Conservation (phyloP, 1,139 yeast genomes). For the Geotrichum macrosporum region DNA sequence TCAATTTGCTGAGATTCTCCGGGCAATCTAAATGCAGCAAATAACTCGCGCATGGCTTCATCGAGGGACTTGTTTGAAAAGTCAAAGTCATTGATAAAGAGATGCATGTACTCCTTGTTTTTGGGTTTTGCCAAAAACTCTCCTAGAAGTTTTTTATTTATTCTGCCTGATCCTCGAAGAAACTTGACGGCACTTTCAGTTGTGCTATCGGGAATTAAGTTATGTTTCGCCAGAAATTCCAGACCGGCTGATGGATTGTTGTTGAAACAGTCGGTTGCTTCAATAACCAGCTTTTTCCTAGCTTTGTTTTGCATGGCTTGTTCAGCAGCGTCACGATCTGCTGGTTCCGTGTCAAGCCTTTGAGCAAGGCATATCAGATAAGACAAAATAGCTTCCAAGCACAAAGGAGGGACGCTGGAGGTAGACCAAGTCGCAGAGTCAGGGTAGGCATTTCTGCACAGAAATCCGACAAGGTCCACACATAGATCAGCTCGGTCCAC, state of each 20-base stretch:
- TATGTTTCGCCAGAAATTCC: constrained; percentile 53
- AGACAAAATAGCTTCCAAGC: constrained; percentile 79
- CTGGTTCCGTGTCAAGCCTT: constrained; percentile 39
- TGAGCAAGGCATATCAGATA: constrained; percentile 61
- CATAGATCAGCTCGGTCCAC: constrained; percentile 80
- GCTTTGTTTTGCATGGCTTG: constrained; percentile 43
- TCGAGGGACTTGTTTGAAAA: constrained; percentile 78
- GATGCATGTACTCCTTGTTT: constrained; percentile 55
- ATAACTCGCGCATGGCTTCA: constrained; percentile 79
- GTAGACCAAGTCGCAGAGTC: constrained; percentile 73
- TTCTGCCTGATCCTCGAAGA: constrained; percentile 68
- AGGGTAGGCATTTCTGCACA: constrained; percentile 73
- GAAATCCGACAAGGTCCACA: constrained; percentile 57
- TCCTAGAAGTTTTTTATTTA: constrained; percentile 84
- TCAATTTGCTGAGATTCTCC: constrained; percentile 98
- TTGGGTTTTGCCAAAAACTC: constrained; percentile 76
- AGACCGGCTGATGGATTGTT: constrained; percentile 74
- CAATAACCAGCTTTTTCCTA: constrained; percentile 66
- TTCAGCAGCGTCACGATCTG: constrained; percentile 22
- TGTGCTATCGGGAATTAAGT: constrained; percentile 58
- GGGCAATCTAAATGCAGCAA: constrained; percentile 87
- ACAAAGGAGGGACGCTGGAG: constrained; percentile 85
- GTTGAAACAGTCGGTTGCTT: constrained; percentile 70
- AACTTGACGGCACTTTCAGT: constrained; percentile 66
- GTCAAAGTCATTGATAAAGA: constrained; percentile 68